Percentiles rank a stretch among this genome's conserved stretches.
Evolutionary conservation across 805 yeast genomes (phyloP).

Genomic region (Wickerhamiella dianesei): DNA sequence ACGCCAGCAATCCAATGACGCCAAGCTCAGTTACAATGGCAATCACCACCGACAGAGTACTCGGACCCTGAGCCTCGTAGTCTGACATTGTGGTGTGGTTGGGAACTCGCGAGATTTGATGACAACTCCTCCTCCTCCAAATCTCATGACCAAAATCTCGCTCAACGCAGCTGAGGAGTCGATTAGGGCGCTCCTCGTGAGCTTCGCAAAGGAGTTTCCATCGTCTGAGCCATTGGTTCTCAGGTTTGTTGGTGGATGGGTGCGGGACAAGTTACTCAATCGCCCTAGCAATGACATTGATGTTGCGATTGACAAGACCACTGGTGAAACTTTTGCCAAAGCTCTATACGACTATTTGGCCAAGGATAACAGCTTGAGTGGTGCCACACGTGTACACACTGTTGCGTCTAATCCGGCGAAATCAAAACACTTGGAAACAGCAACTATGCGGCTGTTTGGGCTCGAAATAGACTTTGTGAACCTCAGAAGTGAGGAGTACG

Average conservation of each 20-base stretch:
- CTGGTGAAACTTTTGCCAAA: constrained; percentile 78
- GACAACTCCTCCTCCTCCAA: not conserved
- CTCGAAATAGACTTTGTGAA: constrained; percentile 91
- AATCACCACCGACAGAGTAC: not conserved
- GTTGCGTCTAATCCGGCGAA: constrained; percentile 90
- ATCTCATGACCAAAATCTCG: constrained; percentile 13
- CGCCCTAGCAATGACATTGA: constrained; percentile 75
- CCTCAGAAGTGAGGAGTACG: constrained; percentile 73
- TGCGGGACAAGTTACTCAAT: constrained; percentile 81
- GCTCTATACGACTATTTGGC: constrained; percentile 40
- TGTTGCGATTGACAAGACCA: constrained; percentile 69
- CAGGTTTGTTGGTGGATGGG: constrained; percentile 97
- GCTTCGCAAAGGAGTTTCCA: constrained; percentile 20
- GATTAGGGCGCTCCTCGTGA: constrained; percentile 22
- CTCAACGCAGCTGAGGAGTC: constrained; percentile 23
- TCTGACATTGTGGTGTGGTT: not conserved
- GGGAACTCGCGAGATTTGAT: not conserved
- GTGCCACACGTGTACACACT: constrained; percentile 42
- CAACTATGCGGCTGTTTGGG: constrained; percentile 75
- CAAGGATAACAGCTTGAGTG: constrained; percentile 17
- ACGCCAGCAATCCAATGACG: constrained; percentile 11
- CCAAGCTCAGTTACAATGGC: constrained; percentile 12
- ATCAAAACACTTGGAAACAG: constrained; percentile 91
- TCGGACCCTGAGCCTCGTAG: not conserved
- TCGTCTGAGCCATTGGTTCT: constrained; percentile 31